Base-by-base conservation (phyloP, 2,329 filamentous ascomycete species). In the Fusarium pseudocircinatum region DNA sequence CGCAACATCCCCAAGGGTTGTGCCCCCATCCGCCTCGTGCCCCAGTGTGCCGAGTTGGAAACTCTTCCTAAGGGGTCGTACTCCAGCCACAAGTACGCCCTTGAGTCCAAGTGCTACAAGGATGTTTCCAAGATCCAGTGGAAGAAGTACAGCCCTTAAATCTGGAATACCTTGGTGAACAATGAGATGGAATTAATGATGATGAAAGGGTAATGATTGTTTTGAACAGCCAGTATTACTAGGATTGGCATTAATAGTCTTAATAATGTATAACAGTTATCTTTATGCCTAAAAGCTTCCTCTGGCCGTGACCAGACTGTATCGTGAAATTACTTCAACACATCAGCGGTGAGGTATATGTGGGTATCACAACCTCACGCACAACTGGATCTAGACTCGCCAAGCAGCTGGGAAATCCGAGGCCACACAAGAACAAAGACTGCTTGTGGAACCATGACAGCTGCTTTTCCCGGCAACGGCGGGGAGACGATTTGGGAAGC, bases 31-130 rank as follows among this genome's bases (percentile, higher is more conserved):
- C 79, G 75, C 14, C 76, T 88, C 53, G 70, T 87, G 22, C 83
- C 86, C 14, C 79, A 85, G 76, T 88, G 86, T 56, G 80, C 82
- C 1, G 52, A 72, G 61, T 73, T 87, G 43, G 74, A 81, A 18
- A 77, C 78, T 20, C 67, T 85, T 28, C 81, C 83, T 0, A 75
- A 76, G 43, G 82, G 80, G 3, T 81, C 81, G 20, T 69, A 77
- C 24, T 76, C 81, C 5, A 85, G 79, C 60, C 84, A 87, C 69
- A 76, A 84, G 34, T 83, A 81, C 72, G 83, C 81, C 0, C 77
- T 80, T 18, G 69, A 73, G 8, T 81, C 82, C 3, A 75, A 77
- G 46, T 87, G 86, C 74, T 86, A 85, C 72, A 72, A 77, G 8
- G 79, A 85, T 67, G 84, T 85, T 14, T 62, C 73, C 28, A 63